Percentiles rank a stretch among this genome's conserved stretches.
These are phyloP conservation scores for Trametes hirsuta DNA, from an alignment of 1,284 basidiomycete species.

Conservation along the genomic window DNA sequence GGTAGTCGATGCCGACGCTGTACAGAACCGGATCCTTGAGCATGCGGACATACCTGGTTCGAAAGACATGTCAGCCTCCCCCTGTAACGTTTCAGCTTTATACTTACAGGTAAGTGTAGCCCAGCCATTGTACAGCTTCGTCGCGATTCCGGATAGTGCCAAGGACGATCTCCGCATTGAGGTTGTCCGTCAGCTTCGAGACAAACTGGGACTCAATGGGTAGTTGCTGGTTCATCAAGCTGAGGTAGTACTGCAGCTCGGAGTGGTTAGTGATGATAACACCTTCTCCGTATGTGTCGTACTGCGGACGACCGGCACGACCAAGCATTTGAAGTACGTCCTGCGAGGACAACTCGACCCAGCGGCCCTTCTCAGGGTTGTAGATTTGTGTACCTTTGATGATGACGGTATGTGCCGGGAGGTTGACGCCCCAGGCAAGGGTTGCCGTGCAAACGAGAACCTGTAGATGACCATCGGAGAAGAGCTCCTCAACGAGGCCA, in stretches of 20 bases:
- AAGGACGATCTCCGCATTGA: slow-evolving; percentile 97
- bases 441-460: slow-evolving; percentile 98
- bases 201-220: slow-evolving; percentile 98
- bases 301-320: slow-evolving; percentile 96
- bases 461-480: slow-evolving; percentile 91
- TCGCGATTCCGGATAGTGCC: slow-evolving; percentile 95
- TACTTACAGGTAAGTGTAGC: slow-evolving; percentile 90
- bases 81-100: not conserved
- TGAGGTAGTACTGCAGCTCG: slow-evolving; percentile 96
- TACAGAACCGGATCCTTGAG: slow-evolving; percentile 90
- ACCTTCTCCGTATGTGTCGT: slow-evolving; percentile 97
- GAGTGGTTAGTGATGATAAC: slow-evolving; percentile 99
- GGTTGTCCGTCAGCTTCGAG: slow-evolving; percentile 89
- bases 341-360: slow-evolving; percentile 95
- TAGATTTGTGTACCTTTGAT: slow-evolving; percentile 99
- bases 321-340: slow-evolving; percentile 99
- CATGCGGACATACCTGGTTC: slow-evolving; percentile 89
- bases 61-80: slow-evolving; percentile 6
- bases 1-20: slow-evolving; percentile 89
- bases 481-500: slow-evolving; percentile 92
- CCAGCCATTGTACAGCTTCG: slow-evolving; percentile 97
- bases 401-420: slow-evolving; percentile 97
- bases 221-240: slow-evolving; percentile 92
- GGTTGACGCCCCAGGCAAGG: slow-evolving; percentile 98
- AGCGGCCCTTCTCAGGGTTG: slow-evolving; percentile 97